Evolutionary conservation across 1,284 basidiomycete genomes (phyloP).

Genomic region (Ceratobasidium papillatum): DNA sequence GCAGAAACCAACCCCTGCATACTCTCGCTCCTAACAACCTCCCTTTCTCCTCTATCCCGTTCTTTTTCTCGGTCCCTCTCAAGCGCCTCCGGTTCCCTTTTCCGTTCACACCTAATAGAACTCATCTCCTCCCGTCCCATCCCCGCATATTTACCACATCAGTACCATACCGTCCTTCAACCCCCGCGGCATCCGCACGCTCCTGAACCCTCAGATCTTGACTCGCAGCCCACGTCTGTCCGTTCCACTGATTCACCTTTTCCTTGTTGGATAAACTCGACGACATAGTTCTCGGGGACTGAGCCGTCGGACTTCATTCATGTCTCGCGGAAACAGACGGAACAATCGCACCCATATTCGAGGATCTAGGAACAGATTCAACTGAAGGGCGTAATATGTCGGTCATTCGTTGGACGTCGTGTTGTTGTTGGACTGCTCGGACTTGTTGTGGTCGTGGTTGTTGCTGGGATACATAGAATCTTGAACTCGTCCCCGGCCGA

Average conservation of each 20-base stretch:
- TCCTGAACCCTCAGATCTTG: constrained; percentile 44
- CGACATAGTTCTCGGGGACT: constrained; percentile 63
- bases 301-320: constrained; percentile 68
- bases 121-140: too few relatives aligned
- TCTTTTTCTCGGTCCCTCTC: constrained; percentile 51
- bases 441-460: too few relatives aligned
- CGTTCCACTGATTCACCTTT: constrained; percentile 43
- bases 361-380: background rate
- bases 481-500: constrained; percentile 24
- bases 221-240: constrained; percentile 62
- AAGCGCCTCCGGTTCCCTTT: too few relatives aligned
- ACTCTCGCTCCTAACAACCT: constrained; percentile 39
- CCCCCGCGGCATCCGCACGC: too few relatives aligned
- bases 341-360: background rate
- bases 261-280: constrained; percentile 49
- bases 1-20: constrained; percentile 44
- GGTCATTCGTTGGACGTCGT: constrained; percentile 5
- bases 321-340: constrained; percentile 53
- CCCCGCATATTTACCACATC: too few relatives aligned
- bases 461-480: too few relatives aligned
- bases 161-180: too few relatives aligned
- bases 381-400: constrained; percentile 13
- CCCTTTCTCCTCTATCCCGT: constrained; percentile 47
- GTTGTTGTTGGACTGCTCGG: constrained; percentile 16
- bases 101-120: too few relatives aligned